These are phyloP conservation scores for grape (Vitis vinifera) DNA, from an alignment of 164 flowering plant genomes.

Conservation along the genomic window DNA sequence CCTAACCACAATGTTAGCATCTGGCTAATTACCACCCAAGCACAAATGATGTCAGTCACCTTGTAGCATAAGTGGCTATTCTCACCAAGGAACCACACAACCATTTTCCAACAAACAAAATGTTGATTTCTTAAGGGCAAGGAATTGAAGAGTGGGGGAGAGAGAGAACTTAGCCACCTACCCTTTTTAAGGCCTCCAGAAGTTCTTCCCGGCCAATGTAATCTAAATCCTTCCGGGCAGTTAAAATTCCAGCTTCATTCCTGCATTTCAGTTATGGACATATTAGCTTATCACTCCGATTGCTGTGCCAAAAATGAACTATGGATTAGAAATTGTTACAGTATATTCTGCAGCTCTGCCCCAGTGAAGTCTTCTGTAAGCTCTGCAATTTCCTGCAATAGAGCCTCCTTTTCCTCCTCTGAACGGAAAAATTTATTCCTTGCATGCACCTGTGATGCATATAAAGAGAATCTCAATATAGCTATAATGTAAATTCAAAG, in stretches of 20 bases:
- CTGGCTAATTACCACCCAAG: too few species aligned
- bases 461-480: slow-evolving; percentile 14
- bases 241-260: slow-evolving; percentile 98
- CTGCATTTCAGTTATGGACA: slow-evolving; percentile 32
- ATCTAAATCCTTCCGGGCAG: slow-evolving; percentile 92
- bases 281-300: slow-evolving; percentile 6
- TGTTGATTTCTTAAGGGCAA: too few species aligned
- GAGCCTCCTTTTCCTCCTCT: slow-evolving; percentile 73
- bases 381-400: slow-evolving; percentile 83
- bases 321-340: slow-evolving; percentile 41
- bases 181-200: slow-evolving; percentile 91
- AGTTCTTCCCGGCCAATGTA: slow-evolving; percentile 90
- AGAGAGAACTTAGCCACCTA: slow-evolving; percentile 22
- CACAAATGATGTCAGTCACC: too few species aligned
- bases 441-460: slow-evolving; percentile 77
- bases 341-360: slow-evolving; percentile 93
- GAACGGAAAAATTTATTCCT: slow-evolving; percentile 86
- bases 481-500: not conserved
- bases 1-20: too few species aligned
- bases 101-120: too few species aligned
- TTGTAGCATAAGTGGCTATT: too few species aligned
- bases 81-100: too few species aligned
- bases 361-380: slow-evolving; percentile 90
- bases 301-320: not conserved
- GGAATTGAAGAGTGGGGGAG: not conserved